These are phyloP conservation scores for Magnusiomyces suaveolens DNA, from an alignment of 1,139 yeast species.

Conservation along the genomic window DNA sequence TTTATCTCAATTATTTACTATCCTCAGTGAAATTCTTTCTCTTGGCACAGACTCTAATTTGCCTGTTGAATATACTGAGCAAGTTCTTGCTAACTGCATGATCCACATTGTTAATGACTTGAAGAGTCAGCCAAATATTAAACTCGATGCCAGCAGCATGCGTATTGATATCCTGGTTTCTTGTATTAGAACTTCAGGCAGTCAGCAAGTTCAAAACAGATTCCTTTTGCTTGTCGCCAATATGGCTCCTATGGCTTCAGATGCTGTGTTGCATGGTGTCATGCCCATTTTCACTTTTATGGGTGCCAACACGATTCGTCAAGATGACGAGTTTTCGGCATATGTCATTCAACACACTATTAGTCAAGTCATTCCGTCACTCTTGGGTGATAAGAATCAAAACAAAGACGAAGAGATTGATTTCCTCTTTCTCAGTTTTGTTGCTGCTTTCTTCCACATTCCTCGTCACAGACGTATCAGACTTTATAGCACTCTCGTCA, in stretches of 20 bases:
- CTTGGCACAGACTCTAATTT: slow-evolving; percentile 84
- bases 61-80: slow-evolving; percentile 87
- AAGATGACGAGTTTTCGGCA: slow-evolving; percentile 90
- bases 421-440: slow-evolving; percentile 76
- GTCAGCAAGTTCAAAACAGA: slow-evolving; percentile 92
- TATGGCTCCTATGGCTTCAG: slow-evolving; percentile 82
- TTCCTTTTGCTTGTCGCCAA: slow-evolving; percentile 76
- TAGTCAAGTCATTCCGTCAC: slow-evolving; percentile 81
- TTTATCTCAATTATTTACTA: slow-evolving; percentile 45
- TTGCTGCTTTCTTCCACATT: slow-evolving; percentile 86
- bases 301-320: slow-evolving; percentile 97
- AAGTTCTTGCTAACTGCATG: slow-evolving; percentile 82
- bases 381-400: slow-evolving; percentile 52
- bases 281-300: slow-evolving; percentile 98
- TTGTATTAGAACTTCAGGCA: slow-evolving; percentile 75
- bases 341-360: slow-evolving; percentile 91
- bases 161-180: slow-evolving; percentile 88
- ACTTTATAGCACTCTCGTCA: slow-evolving; percentile 66
- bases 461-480: slow-evolving; percentile 93
- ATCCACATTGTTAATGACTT: slow-evolving; percentile 48
- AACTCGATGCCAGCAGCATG: slow-evolving; percentile 55
- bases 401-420: slow-evolving; percentile 58
- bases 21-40: slow-evolving; percentile 77
- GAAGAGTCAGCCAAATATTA: slow-evolving; percentile 24
- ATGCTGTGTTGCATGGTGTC: slow-evolving; percentile 83